Conservation (phyloP, 495 filamentous ascomycete species). For the Hypoxylon trugodes region DNA sequence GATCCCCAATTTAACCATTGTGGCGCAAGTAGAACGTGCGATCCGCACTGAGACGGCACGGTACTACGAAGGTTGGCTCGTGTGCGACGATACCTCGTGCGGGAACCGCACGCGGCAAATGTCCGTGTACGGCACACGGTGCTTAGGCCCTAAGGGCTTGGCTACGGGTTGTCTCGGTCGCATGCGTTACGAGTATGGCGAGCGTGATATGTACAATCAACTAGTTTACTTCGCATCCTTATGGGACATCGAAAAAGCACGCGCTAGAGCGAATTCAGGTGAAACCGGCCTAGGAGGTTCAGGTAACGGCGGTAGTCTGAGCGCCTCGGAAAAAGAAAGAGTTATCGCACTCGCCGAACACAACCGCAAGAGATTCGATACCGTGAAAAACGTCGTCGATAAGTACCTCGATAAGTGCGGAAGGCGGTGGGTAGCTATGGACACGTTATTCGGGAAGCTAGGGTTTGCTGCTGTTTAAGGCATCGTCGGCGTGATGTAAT, state of each 20-base stretch:
- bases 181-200: constrained; percentile 88
- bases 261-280: constrained; percentile 51
- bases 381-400: constrained; percentile 79
- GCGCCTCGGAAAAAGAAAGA: constrained; percentile 57
- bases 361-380: constrained; percentile 79
- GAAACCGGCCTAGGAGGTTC: constrained; percentile 44
- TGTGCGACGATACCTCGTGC: constrained; percentile 88
- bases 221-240: constrained; percentile 84
- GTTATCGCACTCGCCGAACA: constrained; percentile 75
- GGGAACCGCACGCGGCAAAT: constrained; percentile 90
- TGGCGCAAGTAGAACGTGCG: constrained; percentile 86
- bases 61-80: constrained; percentile 92
- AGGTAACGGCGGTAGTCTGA: constrained; percentile 50
- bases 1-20: constrained; percentile 75
- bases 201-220: constrained; percentile 93
- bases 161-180: constrained; percentile 83
- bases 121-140: constrained; percentile 88
- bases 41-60: constrained; percentile 77
- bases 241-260: constrained; percentile 90
- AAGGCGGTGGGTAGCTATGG: constrained; percentile 96
- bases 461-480: constrained; percentile 51
- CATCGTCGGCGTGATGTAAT: too few species aligned
- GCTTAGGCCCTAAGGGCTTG: constrained; percentile 84
- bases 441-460: constrained; percentile 76
- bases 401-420: constrained; percentile 93